Base-by-base conservation (phyloP, 2,329 filamentous ascomycete genomes). In the Ophiostoma quercus region DNA sequence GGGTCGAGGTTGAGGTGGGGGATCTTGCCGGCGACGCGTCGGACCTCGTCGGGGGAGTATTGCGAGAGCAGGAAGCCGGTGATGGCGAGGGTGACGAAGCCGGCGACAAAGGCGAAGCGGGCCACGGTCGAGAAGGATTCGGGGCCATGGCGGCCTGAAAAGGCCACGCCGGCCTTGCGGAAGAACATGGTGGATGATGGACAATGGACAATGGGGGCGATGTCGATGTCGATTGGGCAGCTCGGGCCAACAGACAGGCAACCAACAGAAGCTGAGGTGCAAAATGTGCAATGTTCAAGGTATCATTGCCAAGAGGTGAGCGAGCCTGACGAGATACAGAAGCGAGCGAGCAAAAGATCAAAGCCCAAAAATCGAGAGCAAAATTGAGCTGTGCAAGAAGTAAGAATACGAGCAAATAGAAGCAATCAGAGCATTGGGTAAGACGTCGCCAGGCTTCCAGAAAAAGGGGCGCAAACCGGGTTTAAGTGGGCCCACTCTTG, bases 21-120 rank as follows among this genome's bases (percentile, higher is more conserved):
- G 47, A 71, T 68, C 63, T 71, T 69, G 41, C 32, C 14, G 41
- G 67, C 65, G 25, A 71, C 67, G 1, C 25, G 32, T 39, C 69
- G 60, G 11, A 71, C 34, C 32, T 63, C 11, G 34, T 67, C 68
- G 16, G 68, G 47, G 16, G 70, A 66, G 22, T 72, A 65, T 16
- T 72, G 70, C 19, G 67, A 66, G 19, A 73, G 70, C 8, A 71
- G 60, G 51, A 72, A 70, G 60, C 68, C 67, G 39, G 71, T 57
- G 41, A 41, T 60, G 41, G 51, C 63, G 19, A 73, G 39, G 2
- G 70, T 70, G 41, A 73, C 14, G 7, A 71, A 19, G 51, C 68
- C 72, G n/a, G 70, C 71, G 39, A 71, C 66, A 34, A 72, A 60
- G 70, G 67, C 70, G 41, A 72, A 73, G n/a, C 72, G 71, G 11